Evolutionary conservation across 2,329 filamentous ascomycete species (phyloP).

Genomic region (Neurospora sp.): DNA sequence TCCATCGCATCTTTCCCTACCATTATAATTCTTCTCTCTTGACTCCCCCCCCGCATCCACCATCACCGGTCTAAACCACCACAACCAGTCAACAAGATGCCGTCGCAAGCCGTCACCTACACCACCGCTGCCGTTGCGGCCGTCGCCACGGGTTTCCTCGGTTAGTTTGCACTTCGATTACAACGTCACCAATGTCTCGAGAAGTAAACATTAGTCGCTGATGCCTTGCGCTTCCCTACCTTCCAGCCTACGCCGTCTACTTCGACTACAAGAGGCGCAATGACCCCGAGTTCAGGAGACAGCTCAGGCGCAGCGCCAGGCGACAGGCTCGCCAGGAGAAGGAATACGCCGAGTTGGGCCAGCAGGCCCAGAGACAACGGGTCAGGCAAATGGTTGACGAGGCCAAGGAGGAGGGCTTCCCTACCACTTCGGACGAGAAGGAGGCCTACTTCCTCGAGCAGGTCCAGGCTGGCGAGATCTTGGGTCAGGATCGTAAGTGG

Average conservation of each 20-base stretch:
- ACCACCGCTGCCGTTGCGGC: slow-evolving; percentile 49
- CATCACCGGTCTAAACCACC: slow-evolving; percentile 42
- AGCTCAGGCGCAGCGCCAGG: slow-evolving; percentile 66
- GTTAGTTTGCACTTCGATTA: slow-evolving; percentile 30
- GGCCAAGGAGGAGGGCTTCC: slow-evolving; percentile 87
- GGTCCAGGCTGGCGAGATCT: slow-evolving; percentile 76
- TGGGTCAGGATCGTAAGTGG: slow-evolving; percentile 69
- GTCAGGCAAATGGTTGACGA: slow-evolving; percentile 69
- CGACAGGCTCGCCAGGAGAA: slow-evolving; percentile 61
- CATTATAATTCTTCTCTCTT: neutral
- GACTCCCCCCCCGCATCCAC: slow-evolving; percentile 24
- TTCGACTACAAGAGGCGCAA: slow-evolving; percentile 59
- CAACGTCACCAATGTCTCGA: neutral
- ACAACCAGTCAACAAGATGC: slow-evolving; percentile 41
- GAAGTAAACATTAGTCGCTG: neutral
- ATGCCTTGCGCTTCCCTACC: slow-evolving; percentile 1
- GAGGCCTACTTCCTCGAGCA: slow-evolving; percentile 96
- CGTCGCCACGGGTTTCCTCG: slow-evolving; percentile 47
- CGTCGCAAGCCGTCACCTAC: slow-evolving; percentile 28
- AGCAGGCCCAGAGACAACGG: slow-evolving; percentile 56
- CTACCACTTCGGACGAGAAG: slow-evolving; percentile 79
- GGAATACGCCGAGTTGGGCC: slow-evolving; percentile 57
- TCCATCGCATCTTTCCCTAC: neutral
- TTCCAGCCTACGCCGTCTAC: slow-evolving; percentile 53
- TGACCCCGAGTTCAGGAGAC: slow-evolving; percentile 55